A percentile compares a stretch with the other conserved stretches of the same genome.
Evolutionary conservation across 2,329 filamentous ascomycete species (phyloP).

Genomic region (Calonectria leucothoes): DNA sequence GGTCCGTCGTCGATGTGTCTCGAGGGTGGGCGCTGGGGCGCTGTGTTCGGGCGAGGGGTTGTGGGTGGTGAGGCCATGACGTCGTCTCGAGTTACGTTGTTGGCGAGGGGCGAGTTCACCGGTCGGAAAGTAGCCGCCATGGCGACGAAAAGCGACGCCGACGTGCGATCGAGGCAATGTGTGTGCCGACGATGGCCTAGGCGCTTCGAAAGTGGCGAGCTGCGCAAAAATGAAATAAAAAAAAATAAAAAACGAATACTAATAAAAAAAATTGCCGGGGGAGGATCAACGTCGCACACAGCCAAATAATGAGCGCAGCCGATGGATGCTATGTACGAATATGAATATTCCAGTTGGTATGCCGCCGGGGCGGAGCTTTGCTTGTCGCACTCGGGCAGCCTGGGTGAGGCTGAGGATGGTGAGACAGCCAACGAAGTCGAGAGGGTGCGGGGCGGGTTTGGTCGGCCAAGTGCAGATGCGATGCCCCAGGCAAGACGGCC

Average conservation of each 20-base stretch:
- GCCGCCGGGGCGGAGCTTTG: slow-evolving; percentile 26
- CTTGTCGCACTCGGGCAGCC: slow-evolving; percentile 33
- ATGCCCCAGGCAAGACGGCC: slow-evolving; percentile 19
- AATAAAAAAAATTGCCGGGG: neutral
- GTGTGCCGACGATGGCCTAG: slow-evolving; percentile 16
- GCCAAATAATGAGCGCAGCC: slow-evolving; percentile 25
- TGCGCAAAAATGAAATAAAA: slow-evolving; percentile 8
- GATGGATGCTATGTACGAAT: slow-evolving; percentile 22
- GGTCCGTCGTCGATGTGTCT: slow-evolving; percentile 57
- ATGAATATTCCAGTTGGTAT: slow-evolving; percentile 24
- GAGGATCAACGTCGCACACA: slow-evolving; percentile 36
- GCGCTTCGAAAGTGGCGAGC: slow-evolving; percentile 3
- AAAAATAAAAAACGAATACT: too few relatives aligned
- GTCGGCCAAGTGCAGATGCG: slow-evolving; percentile 35
- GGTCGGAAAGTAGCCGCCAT: slow-evolving; percentile 64
- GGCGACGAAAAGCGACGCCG: slow-evolving; percentile 32
- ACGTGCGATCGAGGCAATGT: slow-evolving; percentile 16
- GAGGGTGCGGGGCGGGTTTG: slow-evolving; percentile 34
- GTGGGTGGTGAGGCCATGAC: slow-evolving; percentile 51
- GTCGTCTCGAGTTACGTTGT: slow-evolving; percentile 48
- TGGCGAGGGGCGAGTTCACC: slow-evolving; percentile 56
- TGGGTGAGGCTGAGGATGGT: slow-evolving; percentile 41
- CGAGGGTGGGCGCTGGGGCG: slow-evolving; percentile 44
- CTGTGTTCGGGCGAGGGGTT: slow-evolving; percentile 51
- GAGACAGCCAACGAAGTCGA: slow-evolving; percentile 36